Percentiles rank a stretch among this genome's conserved stretches.
Conservation (phyloP, 352 stramenopile genomes). For the Aphanomyces stellatus region DNA sequence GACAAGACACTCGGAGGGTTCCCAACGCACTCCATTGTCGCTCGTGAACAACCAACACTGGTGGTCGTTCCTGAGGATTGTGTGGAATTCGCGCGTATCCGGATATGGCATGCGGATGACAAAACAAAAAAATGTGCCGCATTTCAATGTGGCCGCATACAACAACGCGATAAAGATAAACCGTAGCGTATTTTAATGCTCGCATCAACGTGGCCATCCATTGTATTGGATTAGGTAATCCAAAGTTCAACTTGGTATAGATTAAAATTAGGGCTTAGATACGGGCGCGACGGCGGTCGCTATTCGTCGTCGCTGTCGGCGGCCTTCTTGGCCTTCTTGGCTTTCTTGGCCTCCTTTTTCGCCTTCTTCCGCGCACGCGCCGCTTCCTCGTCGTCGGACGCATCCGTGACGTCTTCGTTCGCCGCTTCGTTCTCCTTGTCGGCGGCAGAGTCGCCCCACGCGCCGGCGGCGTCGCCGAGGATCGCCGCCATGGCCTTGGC, state of each 20-base stretch:
- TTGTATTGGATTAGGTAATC: too few species aligned
- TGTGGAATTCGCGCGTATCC: slow-evolving; percentile 3
- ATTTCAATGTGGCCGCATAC: neutral
- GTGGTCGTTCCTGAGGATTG: neutral
- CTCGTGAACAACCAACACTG: too few species aligned
- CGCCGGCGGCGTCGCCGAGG: slow-evolving; percentile 45
- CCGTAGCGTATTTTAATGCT: too few species aligned
- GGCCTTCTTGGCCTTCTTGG: slow-evolving; percentile 13
- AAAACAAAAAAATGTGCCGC: neutral
- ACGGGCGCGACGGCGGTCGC: too few species aligned
- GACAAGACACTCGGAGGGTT: too few species aligned
- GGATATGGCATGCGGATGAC: neutral
- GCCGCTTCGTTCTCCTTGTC: neutral
- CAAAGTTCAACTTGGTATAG: neutral
- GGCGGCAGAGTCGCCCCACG: slow-evolving; percentile 22
- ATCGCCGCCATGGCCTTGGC: slow-evolving; percentile 79
- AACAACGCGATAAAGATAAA: neutral
- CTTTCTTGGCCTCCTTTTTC: slow-evolving; percentile 17
- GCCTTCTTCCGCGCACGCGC: slow-evolving; percentile 13
- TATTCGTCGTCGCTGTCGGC: neutral
- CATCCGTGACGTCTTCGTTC: neutral
- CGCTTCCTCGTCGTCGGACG: slow-evolving; percentile 9
- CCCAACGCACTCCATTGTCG: too few species aligned
- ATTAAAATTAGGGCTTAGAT: neutral
- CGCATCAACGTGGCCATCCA: too few species aligned